phyloP scores from a whole-genome alignment of 352 stramenopile species.

The Phytophthora chlamydospora region DNA sequence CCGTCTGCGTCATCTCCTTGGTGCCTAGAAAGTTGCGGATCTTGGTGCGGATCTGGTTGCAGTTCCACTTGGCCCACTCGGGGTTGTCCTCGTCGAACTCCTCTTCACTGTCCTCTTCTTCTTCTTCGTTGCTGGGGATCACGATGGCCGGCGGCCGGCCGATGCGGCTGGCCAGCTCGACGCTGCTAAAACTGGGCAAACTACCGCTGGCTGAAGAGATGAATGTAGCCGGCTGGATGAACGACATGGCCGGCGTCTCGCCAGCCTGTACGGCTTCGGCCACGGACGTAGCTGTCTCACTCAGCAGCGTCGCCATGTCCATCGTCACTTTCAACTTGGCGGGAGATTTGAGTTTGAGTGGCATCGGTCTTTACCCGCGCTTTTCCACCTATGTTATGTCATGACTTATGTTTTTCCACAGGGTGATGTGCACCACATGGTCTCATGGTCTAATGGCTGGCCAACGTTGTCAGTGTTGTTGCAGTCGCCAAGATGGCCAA shows the following conservation, averaged over 20 bases:
- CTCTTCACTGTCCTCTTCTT: slow-evolving; percentile 27
- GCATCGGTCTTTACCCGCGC: slow-evolving; percentile 1
- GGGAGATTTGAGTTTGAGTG: slow-evolving; percentile 8
- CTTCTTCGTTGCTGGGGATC: neutral
- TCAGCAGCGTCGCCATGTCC: slow-evolving; percentile 21
- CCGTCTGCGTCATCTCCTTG: slow-evolving; percentile 61
- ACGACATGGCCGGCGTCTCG: neutral
- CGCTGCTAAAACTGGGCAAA: no score
- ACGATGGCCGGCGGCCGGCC: slow-evolving; percentile 2
- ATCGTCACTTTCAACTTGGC: slow-evolving; percentile 7
- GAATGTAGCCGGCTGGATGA: neutral
- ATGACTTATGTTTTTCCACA: neutral
- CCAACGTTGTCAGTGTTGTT: neutral
- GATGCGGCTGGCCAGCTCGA: neutral
- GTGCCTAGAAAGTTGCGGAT: slow-evolving; percentile 55
- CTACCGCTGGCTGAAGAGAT: neutral
- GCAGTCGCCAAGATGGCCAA: slow-evolving; percentile 25
- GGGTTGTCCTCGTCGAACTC: slow-evolving; percentile 33
- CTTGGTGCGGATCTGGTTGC: slow-evolving; percentile 51
- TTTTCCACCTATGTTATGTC: slow-evolving; percentile 2
- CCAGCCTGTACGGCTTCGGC: neutral
- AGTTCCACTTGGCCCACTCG: slow-evolving; percentile 41
- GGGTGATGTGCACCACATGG: no score
- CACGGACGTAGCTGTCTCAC: slow-evolving; percentile 19
- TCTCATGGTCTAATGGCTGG: neutral